Percentiles rank a stretch among this genome's conserved stretches.
phyloP scores from a whole-genome alignment of 2,329 filamentous ascomycete species.

The Blumeriella jaapii region DNA sequence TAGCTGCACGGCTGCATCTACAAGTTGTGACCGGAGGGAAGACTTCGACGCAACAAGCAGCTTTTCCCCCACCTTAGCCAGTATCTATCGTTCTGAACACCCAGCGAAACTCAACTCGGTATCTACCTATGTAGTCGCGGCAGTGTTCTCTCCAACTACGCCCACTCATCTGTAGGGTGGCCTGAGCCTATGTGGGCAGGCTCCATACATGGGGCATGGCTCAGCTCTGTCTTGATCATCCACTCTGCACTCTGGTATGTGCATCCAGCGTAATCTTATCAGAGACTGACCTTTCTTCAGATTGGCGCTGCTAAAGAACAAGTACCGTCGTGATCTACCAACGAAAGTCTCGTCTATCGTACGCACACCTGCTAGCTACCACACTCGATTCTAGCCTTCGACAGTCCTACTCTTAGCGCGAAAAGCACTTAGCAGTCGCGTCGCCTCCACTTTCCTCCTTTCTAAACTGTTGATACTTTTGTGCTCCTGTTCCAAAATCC shows the following conservation, averaged over 20 bases:
- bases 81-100: neutral
- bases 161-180: neutral
- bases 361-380: slow-evolving; percentile 18
- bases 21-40: slow-evolving; percentile 8
- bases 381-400: slow-evolving; percentile 15
- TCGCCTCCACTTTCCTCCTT: slow-evolving; percentile 9
- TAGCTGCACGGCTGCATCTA: neutral
- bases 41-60: slow-evolving; percentile 14
- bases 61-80: slow-evolving; percentile 5
- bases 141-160: slow-evolving; percentile 7
- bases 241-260: neutral
- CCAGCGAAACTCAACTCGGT: slow-evolving; percentile 4
- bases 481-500: slow-evolving; percentile 8
- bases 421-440: slow-evolving; percentile 16
- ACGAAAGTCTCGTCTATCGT: slow-evolving; percentile 16
- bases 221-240: slow-evolving; percentile 1
- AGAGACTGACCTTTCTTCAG: slow-evolving; percentile 7
- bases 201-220: slow-evolving; percentile 6
- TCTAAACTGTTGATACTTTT: slow-evolving; percentile 8
- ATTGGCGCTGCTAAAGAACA: slow-evolving; percentile 16
- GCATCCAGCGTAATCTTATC: slow-evolving; percentile 7
- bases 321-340: slow-evolving; percentile 14
- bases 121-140: slow-evolving; percentile 11
- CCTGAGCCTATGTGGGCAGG: slow-evolving; percentile 1
- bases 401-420: slow-evolving; percentile 10